A percentile compares a stretch with the other conserved stretches of the same genome.
Conservation (phyloP, 225 moss, liverwort and hornwort genomes). For the Sphagnum contortum region DNA sequence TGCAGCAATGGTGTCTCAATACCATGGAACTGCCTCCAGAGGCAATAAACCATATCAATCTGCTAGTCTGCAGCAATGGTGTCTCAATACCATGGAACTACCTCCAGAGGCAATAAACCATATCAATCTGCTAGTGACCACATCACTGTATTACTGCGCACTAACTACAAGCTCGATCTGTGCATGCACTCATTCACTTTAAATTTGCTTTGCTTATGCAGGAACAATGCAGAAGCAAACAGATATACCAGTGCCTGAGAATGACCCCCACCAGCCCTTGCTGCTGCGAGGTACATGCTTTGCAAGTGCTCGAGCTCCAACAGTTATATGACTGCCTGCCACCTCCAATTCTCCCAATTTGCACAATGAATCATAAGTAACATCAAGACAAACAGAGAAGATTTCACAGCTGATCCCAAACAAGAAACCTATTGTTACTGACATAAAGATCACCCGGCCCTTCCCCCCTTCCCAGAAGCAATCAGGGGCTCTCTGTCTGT, state of each 20-base stretch:
- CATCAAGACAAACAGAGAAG: constrained; percentile 8
- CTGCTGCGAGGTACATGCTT: constrained; percentile 87
- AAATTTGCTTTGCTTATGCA: too few species aligned
- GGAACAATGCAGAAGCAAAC: not conserved
- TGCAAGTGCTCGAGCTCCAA: constrained; percentile 89
- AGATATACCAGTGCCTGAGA: constrained; percentile 66
- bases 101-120: not conserved
- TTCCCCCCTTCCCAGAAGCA: too few species aligned
- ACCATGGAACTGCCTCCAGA: not conserved
- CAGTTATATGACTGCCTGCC: constrained; percentile 72
- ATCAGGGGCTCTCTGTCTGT: not conserved
- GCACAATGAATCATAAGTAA: constrained; percentile 14
- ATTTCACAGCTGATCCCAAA: not conserved
- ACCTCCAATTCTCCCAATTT: constrained; percentile 48
- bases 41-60: not conserved
- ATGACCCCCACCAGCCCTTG: constrained; percentile 79
- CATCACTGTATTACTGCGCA: too few species aligned
- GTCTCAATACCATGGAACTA: not conserved
- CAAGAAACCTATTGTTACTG: not conserved
- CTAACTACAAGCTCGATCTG: too few species aligned
- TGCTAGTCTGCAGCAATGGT: not conserved
- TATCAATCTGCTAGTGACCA: not conserved
- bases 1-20: not conserved
- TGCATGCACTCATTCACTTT: too few species aligned
- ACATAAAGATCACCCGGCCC: too few species aligned